Evolutionary conservation across 176 grass and related monocot species (phyloP).

Genomic region (Phoenix dactylifera): DNA sequence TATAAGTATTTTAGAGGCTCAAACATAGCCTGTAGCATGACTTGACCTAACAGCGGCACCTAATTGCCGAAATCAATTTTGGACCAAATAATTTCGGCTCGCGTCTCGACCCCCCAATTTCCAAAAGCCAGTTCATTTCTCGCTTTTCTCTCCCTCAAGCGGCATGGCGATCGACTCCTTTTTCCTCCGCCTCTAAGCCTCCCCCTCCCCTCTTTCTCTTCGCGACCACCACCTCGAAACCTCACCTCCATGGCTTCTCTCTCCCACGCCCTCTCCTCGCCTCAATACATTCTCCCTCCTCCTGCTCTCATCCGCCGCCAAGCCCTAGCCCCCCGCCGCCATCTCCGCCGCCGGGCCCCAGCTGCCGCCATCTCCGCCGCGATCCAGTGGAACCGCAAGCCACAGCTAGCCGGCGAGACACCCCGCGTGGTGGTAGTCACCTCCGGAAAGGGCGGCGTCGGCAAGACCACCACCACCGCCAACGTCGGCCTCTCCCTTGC

Average conservation of each 20-base stretch:
- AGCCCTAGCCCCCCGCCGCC: neutral
- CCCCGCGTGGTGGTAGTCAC: slow-evolving; percentile 84
- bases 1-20: no score
- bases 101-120: no score
- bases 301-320: neutral
- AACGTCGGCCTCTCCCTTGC: slow-evolving; percentile 90
- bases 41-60: no score
- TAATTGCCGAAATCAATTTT: no score
- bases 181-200: no score
- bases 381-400: slow-evolving; percentile 26
- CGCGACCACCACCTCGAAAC: no score
- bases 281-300: neutral
- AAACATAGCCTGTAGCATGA: no score
- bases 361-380: neutral
- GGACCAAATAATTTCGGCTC: no score
- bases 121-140: no score
- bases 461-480: slow-evolving; percentile 88
- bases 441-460: slow-evolving; percentile 90
- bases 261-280: neutral
- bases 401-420: slow-evolving; percentile 60
- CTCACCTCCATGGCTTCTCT: slow-evolving; percentile 1
- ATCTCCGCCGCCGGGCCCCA: neutral
- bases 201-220: no score
- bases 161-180: no score
- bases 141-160: no score